Percentiles rank a stretch among this genome's conserved stretches.
Evolutionary conservation across 164 flowering plant species (phyloP).

Genomic region (Piper betle): DNA sequence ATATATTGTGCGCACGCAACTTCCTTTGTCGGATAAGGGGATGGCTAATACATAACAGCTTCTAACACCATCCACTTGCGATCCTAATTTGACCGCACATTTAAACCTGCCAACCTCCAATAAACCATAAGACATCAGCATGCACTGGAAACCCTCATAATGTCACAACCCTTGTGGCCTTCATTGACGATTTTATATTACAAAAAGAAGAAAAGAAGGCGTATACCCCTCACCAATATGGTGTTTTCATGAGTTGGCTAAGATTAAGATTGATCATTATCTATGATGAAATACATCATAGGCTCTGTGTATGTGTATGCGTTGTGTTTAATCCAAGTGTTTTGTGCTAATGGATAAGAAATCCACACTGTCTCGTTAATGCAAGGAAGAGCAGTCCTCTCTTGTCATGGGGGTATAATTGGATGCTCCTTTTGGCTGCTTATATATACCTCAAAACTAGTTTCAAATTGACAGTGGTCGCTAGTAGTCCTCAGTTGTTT

Average conservation of each 20-base stretch:
- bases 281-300: background rate
- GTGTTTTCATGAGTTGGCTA: background rate
- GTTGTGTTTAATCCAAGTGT: background rate
- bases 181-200: background rate
- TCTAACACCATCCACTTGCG: slow-evolving; percentile 1
- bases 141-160: slow-evolving; percentile 2
- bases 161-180: background rate
- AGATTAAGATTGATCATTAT: background rate
- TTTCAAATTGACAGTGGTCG: background rate
- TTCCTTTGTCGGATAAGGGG: slow-evolving; percentile 2
- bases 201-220: background rate
- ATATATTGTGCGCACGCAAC: background rate
- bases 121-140: background rate
- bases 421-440: background rate
- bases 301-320: background rate
- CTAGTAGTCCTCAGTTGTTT: background rate
- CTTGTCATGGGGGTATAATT: background rate
- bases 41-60: background rate
- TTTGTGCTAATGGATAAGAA: background rate
- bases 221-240: too few relatives aligned
- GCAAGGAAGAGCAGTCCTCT: too few relatives aligned
- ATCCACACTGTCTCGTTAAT: background rate
- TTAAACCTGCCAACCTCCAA: slow-evolving; percentile 1
- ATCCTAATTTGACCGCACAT: slow-evolving; percentile 4
- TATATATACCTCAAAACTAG: background rate